These are phyloP conservation scores for Solanum megistacrolobum DNA, from an alignment of 257 asterid species.

Conservation along the genomic window DNA sequence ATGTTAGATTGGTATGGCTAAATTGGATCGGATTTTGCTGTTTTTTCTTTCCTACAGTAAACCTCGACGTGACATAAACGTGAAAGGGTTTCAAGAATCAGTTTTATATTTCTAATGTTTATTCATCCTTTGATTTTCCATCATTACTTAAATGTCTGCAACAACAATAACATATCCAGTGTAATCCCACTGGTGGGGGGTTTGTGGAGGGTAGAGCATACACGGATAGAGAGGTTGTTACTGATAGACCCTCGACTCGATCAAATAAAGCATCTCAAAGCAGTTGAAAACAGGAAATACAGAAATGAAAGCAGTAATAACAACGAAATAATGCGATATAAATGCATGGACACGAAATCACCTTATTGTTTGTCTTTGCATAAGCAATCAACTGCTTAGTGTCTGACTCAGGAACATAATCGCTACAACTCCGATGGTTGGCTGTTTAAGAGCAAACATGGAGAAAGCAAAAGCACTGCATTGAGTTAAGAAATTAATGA, in stretches of 20 bases:
- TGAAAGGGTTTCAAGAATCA: background rate
- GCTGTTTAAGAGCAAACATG: conserved; percentile 91
- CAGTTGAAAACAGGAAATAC: background rate
- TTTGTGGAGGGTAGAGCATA: background rate
- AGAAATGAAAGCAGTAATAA: background rate
- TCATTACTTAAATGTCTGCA: background rate
- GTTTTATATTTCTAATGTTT: background rate
- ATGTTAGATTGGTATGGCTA: background rate
- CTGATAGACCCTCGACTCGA: background rate
- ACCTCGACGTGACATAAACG: background rate
- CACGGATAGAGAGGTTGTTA: background rate
- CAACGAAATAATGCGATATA: background rate
- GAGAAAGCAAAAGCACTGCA: conserved; percentile 96
- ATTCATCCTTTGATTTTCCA: background rate
- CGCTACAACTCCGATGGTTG: conserved; percentile 83
- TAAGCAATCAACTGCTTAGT: conserved; percentile 88
- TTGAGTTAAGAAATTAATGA: conserved; percentile 3
- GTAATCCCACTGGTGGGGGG: background rate
- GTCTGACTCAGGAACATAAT: conserved; percentile 92
- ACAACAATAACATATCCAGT: background rate
- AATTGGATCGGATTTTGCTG: background rate
- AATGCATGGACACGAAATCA: background rate
- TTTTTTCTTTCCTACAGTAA: background rate
- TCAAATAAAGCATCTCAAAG: background rate
- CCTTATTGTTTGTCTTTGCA: conserved; percentile 96